Evolutionary conservation across 768 basidiomycete genomes (phyloP), one percentile per base, ranked within the genome.

Genomic region (Agrocybe pediades): DNA sequence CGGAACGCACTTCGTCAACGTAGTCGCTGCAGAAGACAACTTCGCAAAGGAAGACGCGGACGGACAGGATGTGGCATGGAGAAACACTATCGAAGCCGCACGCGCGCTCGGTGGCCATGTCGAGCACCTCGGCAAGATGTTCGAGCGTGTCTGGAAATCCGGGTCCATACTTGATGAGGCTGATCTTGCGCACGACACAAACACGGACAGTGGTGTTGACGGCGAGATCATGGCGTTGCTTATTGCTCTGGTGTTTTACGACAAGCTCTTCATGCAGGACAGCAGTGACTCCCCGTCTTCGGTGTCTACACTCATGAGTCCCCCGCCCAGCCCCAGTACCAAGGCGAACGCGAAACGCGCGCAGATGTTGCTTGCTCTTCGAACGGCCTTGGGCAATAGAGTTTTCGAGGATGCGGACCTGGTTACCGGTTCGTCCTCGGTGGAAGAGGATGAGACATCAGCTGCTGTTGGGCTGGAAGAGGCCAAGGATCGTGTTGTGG

Each of bases 401-500:
- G 74, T 67, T 50, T 80, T 74, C 61, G 78, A 80, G 58, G 69
- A 63, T 27, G 68, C 49, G n/a, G 64, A 46, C 9, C 30, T 33
- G 25, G 58, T 39, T 51, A 63, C 54, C 1, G 45, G 16, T 13
- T 17, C 19, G 23, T 42, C 64, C 86, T 46, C 85, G 88, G 67
- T 83, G 85, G 59, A 85, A 83, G 54, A 75, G 82, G 58, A 85
- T 47, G 84, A 82, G 49, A 72, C 82, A 52, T 54, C 16, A 41
- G 55, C 36, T 29, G 44, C 26, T 29, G 48, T 59, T 27, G 65
- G 67, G 23, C 65, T 91, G 49, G 90, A 92, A 66, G 88, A 91
- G 55, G 89, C 88, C 43, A 76, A 85, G 52, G 90, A 92, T 67
- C 71, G 77, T n/a, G 85, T 84, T 29, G 87, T 90, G 43, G 90